phyloP scores from a whole-genome alignment of 1,284 basidiomycete genomes.

The Xerocomus nothofagi region DNA sequence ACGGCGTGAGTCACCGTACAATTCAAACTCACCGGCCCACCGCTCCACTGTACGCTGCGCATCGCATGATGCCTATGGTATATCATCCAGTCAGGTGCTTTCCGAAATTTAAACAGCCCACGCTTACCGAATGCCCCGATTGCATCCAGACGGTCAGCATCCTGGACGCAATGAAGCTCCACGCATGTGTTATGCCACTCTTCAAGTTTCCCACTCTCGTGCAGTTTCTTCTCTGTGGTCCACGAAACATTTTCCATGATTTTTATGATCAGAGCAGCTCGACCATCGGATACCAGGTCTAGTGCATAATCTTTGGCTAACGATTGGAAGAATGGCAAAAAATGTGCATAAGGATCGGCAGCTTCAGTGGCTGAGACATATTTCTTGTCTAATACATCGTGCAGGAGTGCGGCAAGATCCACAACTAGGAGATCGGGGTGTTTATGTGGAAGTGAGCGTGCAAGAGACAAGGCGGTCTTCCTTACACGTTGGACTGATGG shows the following conservation, averaged over 20 bases:
- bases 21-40: constrained; percentile 53
- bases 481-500: constrained; percentile 79
- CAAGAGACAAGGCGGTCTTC: constrained; percentile 71
- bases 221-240: constrained; percentile 78
- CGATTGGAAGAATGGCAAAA: constrained; percentile 64
- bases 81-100: not conserved
- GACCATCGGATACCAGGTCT: constrained; percentile 59
- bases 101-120: not conserved
- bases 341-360: constrained; percentile 62
- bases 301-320: constrained; percentile 42
- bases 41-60: constrained; percentile 76
- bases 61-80: constrained; percentile 74
- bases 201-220: constrained; percentile 53
- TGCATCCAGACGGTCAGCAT: constrained; percentile 89
- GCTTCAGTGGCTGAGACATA: constrained; percentile 63
- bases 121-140: constrained; percentile 84
- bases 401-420: constrained; percentile 83
- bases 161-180: constrained; percentile 90
- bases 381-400: constrained; percentile 88
- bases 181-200: constrained; percentile 75
- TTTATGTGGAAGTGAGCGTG: constrained; percentile 42
- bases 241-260: constrained; percentile 86
- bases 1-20: not conserved
- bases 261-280: constrained; percentile 53
- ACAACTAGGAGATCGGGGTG: constrained; percentile 70